A percentile compares a stretch with the other conserved stretches of the same genome.
Conservation (phyloP, 2,329 filamentous ascomycete genomes). For the Pseudogymnoascus sp. region DNA sequence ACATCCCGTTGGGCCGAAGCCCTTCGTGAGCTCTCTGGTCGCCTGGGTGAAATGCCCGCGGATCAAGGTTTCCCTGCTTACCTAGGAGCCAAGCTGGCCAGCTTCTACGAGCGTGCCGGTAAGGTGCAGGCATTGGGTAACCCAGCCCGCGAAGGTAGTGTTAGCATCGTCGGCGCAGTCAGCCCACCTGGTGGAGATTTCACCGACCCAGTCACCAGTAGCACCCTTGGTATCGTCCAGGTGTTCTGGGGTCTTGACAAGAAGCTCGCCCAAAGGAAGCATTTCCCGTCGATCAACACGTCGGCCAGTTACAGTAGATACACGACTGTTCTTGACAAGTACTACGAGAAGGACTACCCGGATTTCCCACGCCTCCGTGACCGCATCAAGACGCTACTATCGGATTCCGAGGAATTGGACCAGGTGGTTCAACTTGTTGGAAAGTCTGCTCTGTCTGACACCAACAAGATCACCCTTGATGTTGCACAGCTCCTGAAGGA, state of each 20-base stretch:
- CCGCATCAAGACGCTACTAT: constrained; percentile 86
- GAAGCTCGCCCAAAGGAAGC: constrained; percentile 97
- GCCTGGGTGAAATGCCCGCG: constrained; percentile 98
- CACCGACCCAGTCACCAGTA: constrained; percentile 92
- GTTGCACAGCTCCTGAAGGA: constrained; percentile 90
- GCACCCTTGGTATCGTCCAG: constrained; percentile 93
- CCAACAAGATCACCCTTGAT: constrained; percentile 97
- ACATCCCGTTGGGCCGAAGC: constrained; percentile 98
- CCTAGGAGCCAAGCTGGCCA: constrained; percentile 90
- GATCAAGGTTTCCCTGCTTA: constrained; percentile 99
- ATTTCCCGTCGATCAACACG: constrained; percentile 98
- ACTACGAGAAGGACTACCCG: constrained; percentile 86
- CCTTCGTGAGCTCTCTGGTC: constrained; percentile 95
- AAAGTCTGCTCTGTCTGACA: constrained; percentile 91
- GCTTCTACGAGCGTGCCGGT: constrained; percentile 98
- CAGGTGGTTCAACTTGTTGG: constrained; percentile 98
- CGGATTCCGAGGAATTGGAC: constrained; percentile 93
- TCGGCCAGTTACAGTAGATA: constrained; percentile 95
- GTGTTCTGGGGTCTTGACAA: constrained; percentile 99
- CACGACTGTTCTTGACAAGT: constrained; percentile 79
- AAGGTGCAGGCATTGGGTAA: constrained; percentile 80
- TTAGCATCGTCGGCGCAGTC: constrained; percentile 96
- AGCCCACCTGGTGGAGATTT: constrained; percentile 98
- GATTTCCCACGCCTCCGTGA: constrained; percentile 92
- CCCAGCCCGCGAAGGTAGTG: constrained; percentile 81